These are phyloP conservation scores for Fomitopsis schrenkii DNA, from an alignment of 1,284 basidiomycete genomes.

Conservation along the genomic window DNA sequence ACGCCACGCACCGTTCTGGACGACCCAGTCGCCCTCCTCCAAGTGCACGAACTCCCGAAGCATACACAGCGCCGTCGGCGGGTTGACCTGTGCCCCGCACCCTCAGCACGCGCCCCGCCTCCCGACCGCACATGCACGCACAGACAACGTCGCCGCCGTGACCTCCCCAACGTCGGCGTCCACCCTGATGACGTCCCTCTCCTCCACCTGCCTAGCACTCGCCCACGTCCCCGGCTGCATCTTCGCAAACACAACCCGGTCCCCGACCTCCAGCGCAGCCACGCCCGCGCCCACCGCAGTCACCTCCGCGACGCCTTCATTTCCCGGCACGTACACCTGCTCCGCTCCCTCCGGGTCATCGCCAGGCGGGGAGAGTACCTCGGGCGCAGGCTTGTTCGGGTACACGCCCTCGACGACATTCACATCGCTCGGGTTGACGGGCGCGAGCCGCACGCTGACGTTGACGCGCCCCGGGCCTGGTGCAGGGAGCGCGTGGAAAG, in stretches of 20 bases:
- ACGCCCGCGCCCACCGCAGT: slow-evolving; percentile 55
- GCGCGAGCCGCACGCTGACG: slow-evolving; percentile 68
- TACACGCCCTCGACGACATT: slow-evolving; percentile 84
- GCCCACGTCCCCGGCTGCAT: slow-evolving; percentile 77
- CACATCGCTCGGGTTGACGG: slow-evolving; percentile 78
- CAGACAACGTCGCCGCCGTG: slow-evolving; percentile 73
- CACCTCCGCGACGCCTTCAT: slow-evolving; percentile 76
- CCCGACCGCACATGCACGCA: slow-evolving; percentile 24
- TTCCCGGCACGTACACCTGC: slow-evolving; percentile 64
- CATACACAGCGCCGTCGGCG: slow-evolving; percentile 81
- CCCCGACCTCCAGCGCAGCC: slow-evolving; percentile 45
- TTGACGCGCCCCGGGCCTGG: slow-evolving; percentile 57
- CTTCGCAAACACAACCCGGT: slow-evolving; percentile 73
- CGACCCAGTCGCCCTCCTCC: slow-evolving; percentile 64
- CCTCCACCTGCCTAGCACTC: slow-evolving; percentile 51
- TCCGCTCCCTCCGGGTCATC: slow-evolving; percentile 23
- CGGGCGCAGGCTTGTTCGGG: slow-evolving; percentile 54
- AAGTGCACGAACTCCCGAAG: slow-evolving; percentile 65
- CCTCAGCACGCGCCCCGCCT: neutral
- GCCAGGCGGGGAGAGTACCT: slow-evolving; percentile 28
- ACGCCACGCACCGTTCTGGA: slow-evolving; percentile 66
- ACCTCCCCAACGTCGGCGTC: slow-evolving; percentile 53
- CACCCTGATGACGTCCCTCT: slow-evolving; percentile 58
- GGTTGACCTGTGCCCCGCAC: slow-evolving; percentile 60
- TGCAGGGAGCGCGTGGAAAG: slow-evolving; percentile 48